Percentiles rank a stretch among this genome's conserved stretches.
phyloP scores from a whole-genome alignment of 1,284 basidiomycete genomes.

The Ustilago crameri region DNA sequence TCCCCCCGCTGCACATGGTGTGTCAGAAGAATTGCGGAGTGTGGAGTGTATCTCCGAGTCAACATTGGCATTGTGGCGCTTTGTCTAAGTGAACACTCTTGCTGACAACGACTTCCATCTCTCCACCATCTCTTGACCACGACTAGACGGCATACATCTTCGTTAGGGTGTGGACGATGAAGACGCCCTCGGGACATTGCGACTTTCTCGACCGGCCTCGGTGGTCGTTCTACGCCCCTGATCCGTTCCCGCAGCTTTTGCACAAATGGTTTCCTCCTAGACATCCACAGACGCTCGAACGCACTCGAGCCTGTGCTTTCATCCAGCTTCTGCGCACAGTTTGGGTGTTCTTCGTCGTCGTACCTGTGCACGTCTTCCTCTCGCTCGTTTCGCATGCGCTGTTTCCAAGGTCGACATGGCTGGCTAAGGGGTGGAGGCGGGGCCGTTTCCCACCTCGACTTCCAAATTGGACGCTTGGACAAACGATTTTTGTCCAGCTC shows the following conservation, averaged over 20 bases:
- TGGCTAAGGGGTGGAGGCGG: constrained; percentile 1
- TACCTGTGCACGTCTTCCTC: constrained; percentile 14
- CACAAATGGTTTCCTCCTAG: constrained; percentile 23
- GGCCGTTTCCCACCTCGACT: constrained; percentile 14
- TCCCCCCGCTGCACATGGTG: no score
- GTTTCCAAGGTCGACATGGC: constrained; percentile 3
- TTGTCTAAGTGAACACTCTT: no score
- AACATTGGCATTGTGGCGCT: no score
- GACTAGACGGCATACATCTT: no score
- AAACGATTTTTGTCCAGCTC: constrained; percentile 21
- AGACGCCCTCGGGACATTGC: constrained; percentile 26
- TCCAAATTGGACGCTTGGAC: constrained; percentile 15
- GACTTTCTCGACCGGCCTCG: constrained; percentile 5
- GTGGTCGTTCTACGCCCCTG: constrained; percentile 16
- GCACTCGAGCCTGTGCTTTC: neutral
- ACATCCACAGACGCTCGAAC: constrained; percentile 17
- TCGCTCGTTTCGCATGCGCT: constrained; percentile 21
- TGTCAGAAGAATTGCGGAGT: no score
- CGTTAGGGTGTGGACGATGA: constrained; percentile 21
- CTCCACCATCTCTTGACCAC: no score
- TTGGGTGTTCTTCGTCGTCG: constrained; percentile 19
- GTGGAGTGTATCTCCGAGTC: no score
- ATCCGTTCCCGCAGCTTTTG: constrained; percentile 16
- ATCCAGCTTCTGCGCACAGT: constrained; percentile 3
- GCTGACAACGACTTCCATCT: no score